A percentile compares a stretch with the other conserved stretches of the same genome.
phyloP scores from a whole-genome alignment of 2,329 filamentous ascomycete species.

The Apiospora phragmitis region DNA sequence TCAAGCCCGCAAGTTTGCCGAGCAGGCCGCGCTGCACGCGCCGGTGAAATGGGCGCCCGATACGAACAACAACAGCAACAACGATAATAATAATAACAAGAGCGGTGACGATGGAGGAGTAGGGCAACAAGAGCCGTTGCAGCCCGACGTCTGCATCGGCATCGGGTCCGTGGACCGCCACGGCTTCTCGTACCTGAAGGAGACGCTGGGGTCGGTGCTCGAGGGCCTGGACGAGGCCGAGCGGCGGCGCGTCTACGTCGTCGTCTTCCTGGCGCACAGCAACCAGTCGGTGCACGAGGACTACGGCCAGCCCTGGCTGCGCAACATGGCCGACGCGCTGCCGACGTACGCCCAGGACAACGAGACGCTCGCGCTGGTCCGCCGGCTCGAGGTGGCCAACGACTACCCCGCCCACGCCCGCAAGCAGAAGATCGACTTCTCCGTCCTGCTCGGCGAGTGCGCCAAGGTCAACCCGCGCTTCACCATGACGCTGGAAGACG shows the following conservation, averaged over 20 bases:
- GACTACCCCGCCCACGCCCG: conserved; percentile 21
- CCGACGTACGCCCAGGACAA: conserved; percentile 20
- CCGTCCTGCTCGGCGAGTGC: conserved; percentile 23
- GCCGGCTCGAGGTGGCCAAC: conserved; percentile 17
- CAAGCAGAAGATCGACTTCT: conserved; percentile 24
- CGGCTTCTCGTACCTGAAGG: conserved; percentile 26
- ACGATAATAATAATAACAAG: not conserved
- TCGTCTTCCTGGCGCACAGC: conserved; percentile 25
- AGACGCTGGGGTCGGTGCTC: conserved; percentile 24
- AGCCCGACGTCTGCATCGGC: conserved; percentile 22
- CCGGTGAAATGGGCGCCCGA: conserved; percentile 18
- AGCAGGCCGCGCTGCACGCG: conserved; percentile 20
- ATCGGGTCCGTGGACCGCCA: conserved; percentile 22
- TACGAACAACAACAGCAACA: not conserved
- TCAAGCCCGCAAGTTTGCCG: conserved; percentile 22
- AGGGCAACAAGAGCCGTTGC: not conserved
- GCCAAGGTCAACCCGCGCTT: conserved; percentile 21
- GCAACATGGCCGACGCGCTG: conserved; percentile 23
- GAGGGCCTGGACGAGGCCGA: conserved; percentile 22
- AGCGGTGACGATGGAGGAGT: not conserved
- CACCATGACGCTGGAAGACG: conserved; percentile 28
- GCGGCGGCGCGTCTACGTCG: conserved; percentile 21
- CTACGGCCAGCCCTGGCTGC: conserved; percentile 22
- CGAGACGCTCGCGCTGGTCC: conserved; percentile 16
- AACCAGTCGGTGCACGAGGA: conserved; percentile 23